Percentiles rank a stretch among this genome's conserved stretches.
phyloP scores from a whole-genome alignment of 495 filamentous ascomycete species.

The Aspergillus olivimuriae region DNA sequence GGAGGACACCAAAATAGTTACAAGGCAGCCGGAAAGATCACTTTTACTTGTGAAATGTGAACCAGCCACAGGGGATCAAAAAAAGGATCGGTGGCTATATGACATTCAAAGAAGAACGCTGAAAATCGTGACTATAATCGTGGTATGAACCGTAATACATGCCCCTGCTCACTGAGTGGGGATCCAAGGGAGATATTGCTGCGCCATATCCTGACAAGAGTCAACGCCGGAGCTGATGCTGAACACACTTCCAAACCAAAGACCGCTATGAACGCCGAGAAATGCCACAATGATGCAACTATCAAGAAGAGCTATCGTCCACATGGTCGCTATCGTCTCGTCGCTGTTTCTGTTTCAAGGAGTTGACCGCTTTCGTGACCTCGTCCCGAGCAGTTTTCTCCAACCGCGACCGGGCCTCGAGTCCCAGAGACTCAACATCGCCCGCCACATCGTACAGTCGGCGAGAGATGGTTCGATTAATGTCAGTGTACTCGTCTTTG shows the following conservation, averaged over 20 bases:
- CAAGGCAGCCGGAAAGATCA: too few relatives aligned
- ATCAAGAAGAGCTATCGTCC: constrained; percentile 18
- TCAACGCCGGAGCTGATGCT: constrained; percentile 13
- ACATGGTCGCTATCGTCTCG: constrained; percentile 16
- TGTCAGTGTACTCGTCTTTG: constrained; percentile 78
- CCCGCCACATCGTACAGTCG: constrained; percentile 78
- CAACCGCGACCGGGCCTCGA: constrained; percentile 52
- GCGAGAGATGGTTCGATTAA: constrained; percentile 78
- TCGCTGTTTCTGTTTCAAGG: constrained; percentile 19
- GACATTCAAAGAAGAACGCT: background rate
- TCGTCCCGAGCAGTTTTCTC: constrained; percentile 67
- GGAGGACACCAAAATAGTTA: too few relatives aligned
- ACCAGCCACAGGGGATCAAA: too few relatives aligned
- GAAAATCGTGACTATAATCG: background rate
- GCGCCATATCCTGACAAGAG: background rate
- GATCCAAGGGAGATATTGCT: background rate
- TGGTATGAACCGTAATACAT: background rate
- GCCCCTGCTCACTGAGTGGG: background rate
- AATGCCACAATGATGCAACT: constrained; percentile 8
- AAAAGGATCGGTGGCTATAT: too few relatives aligned
- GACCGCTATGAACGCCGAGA: constrained; percentile 16
- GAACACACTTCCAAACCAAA: background rate
- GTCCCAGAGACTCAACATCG: constrained; percentile 50
- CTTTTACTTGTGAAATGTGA: too few relatives aligned
- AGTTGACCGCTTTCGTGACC: constrained; percentile 59